These are phyloP conservation scores for Chytriomyces sp. DNA, from an alignment of 192 early-diverging fungal species.

Conservation along the genomic window DNA sequence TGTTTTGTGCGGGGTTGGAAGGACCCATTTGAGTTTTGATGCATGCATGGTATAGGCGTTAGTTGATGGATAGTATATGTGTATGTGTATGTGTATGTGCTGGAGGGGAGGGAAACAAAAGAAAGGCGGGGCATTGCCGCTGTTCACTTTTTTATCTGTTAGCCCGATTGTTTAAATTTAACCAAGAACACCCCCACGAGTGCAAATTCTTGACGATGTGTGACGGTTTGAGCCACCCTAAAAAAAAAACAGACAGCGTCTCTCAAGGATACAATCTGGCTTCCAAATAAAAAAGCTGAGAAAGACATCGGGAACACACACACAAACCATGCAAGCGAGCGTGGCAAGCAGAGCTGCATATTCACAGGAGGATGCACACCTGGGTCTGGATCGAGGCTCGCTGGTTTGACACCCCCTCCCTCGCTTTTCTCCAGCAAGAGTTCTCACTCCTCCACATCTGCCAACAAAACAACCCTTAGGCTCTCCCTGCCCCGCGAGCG, in stretches of 20 bases:
- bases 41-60: neutral
- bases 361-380: neutral
- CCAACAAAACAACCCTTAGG: neutral
- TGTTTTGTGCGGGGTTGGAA: no score
- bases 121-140: no score
- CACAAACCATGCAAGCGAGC: neutral
- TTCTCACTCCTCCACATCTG: no score
- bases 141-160: no score
- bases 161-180: neutral
- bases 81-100: neutral
- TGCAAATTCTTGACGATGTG: neutral
- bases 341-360: neutral
- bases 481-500: neutral
- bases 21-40: neutral
- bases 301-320: neutral
- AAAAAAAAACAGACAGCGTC: neutral
- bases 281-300: neutral
- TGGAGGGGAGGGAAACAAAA: no score
- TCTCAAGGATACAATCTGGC: no score
- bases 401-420: neutral
- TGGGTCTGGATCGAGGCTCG: neutral
- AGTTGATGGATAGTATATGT: neutral
- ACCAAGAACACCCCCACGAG: neutral
- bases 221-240: neutral
- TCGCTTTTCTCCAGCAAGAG: no score